Evolutionary conservation across 768 basidiomycete species (phyloP).

Genomic region (Xanthoconium purpureum): DNA sequence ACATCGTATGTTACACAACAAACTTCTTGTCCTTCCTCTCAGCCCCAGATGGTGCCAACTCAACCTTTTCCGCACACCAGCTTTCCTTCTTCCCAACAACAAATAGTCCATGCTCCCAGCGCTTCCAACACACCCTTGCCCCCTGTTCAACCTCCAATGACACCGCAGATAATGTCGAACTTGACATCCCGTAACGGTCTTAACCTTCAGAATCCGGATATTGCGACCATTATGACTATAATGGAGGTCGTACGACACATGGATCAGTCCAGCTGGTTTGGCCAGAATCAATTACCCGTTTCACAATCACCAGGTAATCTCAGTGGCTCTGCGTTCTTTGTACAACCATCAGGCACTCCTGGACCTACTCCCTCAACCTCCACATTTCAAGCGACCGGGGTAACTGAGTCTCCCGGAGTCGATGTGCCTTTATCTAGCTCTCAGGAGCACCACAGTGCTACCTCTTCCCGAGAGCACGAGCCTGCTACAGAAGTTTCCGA

Average conservation of each 20-base stretch:
- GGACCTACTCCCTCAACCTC: constrained; percentile 2
- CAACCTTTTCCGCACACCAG: constrained; percentile 14
- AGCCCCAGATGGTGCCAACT: constrained; percentile 16
- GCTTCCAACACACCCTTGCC: constrained; percentile 11
- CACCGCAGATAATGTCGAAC: constrained; percentile 11
- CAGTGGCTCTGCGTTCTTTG: neutral
- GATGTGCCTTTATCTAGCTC: neutral
- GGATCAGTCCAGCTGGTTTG: constrained; percentile 20
- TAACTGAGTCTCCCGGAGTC: neutral
- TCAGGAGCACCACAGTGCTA: neutral
- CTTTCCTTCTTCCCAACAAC: constrained; percentile 20
- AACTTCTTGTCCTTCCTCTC: constrained; percentile 13
- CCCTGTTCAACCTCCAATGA: constrained; percentile 15
- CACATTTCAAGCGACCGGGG: neutral
- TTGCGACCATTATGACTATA: constrained; percentile 30
- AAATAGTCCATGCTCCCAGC: constrained; percentile 2
- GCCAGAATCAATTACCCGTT: constrained; percentile 16
- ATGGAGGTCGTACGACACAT: constrained; percentile 32
- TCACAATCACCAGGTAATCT: constrained; percentile 17
- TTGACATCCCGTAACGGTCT: constrained; percentile 3
- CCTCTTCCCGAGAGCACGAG: constrained; percentile 3
- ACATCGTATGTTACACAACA: constrained; percentile 17
- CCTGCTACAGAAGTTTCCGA: constrained; percentile 7
- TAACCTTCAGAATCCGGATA: constrained; percentile 18
- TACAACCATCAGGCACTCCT: constrained; percentile 2